A percentile compares a stretch with the other conserved stretches of the same genome.
These are phyloP conservation scores for Fragosphaeria purpurea DNA, from an alignment of 2,329 filamentous ascomycete genomes.

Conservation along the genomic window DNA sequence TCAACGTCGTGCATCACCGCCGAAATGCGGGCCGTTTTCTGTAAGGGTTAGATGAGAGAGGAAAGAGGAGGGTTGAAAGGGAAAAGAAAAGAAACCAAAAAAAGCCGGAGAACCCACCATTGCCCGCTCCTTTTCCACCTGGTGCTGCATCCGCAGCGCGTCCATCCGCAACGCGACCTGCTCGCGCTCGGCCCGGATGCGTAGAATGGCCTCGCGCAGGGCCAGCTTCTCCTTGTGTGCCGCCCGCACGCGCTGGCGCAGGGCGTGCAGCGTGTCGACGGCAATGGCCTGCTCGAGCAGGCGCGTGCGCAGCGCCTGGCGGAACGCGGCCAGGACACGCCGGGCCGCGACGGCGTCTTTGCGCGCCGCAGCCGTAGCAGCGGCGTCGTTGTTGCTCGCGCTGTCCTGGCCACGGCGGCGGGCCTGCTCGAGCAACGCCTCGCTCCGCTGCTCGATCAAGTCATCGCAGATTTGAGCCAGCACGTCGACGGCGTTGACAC, in stretches of 20 bases:
- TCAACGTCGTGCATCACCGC: constrained; percentile 53
- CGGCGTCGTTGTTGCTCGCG: neutral
- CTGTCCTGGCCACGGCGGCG: constrained; percentile 34
- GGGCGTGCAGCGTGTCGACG: constrained; percentile 46
- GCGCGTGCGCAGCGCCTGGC: constrained; percentile 43
- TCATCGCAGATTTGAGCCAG: constrained; percentile 52
- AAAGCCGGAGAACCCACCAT: constrained; percentile 29
- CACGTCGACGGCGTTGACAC: constrained; percentile 54
- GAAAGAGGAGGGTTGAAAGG: neutral
- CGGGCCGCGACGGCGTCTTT: constrained; percentile 47
- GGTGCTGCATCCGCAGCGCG: constrained; percentile 49
- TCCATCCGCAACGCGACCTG: constrained; percentile 54
- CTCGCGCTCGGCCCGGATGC: constrained; percentile 48
- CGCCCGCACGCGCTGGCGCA: constrained; percentile 47
- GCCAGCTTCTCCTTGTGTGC: constrained; percentile 47
- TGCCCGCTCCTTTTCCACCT: constrained; percentile 41
- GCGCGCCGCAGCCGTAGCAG: constrained; percentile 27
- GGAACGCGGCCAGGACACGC: constrained; percentile 47
- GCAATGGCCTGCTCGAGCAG: constrained; percentile 52
- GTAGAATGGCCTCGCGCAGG: constrained; percentile 50
- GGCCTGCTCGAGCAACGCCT: constrained; percentile 37
- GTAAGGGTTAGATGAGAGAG: neutral
- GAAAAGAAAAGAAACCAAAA: neutral
- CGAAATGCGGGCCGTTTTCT: constrained; percentile 44
- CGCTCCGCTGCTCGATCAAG: constrained; percentile 42